Conservation (phyloP, 257 asterid genomes). For the Nicotiana tabacum region DNA sequence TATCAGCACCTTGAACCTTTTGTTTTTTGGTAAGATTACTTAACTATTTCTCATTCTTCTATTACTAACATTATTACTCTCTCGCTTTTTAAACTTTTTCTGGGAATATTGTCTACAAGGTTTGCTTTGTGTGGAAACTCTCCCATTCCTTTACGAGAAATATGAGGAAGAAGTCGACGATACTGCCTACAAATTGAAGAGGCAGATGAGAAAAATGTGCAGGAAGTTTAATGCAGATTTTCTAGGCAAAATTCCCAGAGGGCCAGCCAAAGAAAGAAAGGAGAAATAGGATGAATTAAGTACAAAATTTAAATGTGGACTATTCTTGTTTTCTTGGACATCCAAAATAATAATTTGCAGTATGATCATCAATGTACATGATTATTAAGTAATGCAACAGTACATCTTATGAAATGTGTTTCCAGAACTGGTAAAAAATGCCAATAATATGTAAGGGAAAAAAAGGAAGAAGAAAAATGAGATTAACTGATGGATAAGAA, state of each 20-base stretch:
- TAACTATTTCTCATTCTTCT: not conserved
- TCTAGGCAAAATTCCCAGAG: constrained; percentile 41
- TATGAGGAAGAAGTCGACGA: constrained; percentile 50
- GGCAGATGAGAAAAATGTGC: constrained; percentile 22
- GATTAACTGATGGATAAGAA: not conserved
- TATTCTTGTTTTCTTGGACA: not conserved
- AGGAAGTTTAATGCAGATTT: constrained; percentile 32
- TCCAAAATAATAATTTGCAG: not conserved
- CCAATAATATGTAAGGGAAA: not conserved
- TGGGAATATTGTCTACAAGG: constrained; percentile 24
- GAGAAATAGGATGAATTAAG: not conserved
- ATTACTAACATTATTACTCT: no score
- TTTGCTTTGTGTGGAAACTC: constrained; percentile 40
- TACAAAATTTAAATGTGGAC: not conserved
- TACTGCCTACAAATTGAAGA: constrained; percentile 26
- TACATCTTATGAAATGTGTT: not conserved
- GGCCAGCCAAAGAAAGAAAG: constrained; percentile 27
- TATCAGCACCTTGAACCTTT: constrained; percentile 49
- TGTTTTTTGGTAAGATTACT: constrained; percentile 41
- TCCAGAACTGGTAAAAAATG: not conserved
- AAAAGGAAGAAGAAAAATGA: not conserved
- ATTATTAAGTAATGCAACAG: not conserved
- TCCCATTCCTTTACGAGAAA: constrained; percentile 44
- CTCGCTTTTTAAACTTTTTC: not conserved
- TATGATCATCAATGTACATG: not conserved